Conservation (phyloP, 306 rosid species). For the Sindora glabra region DNA sequence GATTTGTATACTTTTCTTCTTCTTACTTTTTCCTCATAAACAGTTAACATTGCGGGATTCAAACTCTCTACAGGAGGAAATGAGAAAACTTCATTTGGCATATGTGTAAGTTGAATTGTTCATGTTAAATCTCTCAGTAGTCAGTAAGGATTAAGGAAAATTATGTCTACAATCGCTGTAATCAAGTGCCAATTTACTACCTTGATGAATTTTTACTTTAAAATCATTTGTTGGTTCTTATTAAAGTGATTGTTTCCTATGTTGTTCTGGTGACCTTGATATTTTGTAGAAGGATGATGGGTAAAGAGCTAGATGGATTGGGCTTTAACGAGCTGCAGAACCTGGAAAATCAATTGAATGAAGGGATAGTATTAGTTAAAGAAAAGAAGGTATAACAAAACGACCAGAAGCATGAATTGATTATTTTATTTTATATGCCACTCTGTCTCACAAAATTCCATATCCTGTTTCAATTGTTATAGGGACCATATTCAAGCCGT, state of each 20-base stretch:
- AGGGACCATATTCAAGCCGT: neutral
- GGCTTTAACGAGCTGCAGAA: conserved; percentile 43
- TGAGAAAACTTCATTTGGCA: conserved; percentile 31
- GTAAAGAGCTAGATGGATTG: conserved; percentile 63
- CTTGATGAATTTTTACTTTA: neutral
- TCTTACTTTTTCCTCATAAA: neutral
- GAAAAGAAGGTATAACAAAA: conserved; percentile 46
- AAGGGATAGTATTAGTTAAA: conserved; percentile 48
- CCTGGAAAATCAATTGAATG: conserved; percentile 48
- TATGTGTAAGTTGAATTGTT: conserved; percentile 37
- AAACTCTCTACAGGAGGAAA: conserved; percentile 29
- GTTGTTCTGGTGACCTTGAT: neutral
- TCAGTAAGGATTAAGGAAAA: too few species aligned
- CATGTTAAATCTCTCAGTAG: neutral
- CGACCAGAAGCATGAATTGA: neutral
- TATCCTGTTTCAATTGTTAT: neutral
- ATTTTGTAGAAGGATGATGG: conserved; percentile 48
- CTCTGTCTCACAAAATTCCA: neutral
- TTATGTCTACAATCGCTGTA: neutral
- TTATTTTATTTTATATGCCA: neutral
- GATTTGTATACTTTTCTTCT: neutral
- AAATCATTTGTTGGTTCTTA: neutral
- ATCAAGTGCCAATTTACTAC: neutral
- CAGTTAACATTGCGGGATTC: conserved; percentile 21
- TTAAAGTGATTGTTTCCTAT: neutral